Evolutionary conservation across 148 eudicot species (phyloP).

Genomic region (Talinum fruticosum): DNA sequence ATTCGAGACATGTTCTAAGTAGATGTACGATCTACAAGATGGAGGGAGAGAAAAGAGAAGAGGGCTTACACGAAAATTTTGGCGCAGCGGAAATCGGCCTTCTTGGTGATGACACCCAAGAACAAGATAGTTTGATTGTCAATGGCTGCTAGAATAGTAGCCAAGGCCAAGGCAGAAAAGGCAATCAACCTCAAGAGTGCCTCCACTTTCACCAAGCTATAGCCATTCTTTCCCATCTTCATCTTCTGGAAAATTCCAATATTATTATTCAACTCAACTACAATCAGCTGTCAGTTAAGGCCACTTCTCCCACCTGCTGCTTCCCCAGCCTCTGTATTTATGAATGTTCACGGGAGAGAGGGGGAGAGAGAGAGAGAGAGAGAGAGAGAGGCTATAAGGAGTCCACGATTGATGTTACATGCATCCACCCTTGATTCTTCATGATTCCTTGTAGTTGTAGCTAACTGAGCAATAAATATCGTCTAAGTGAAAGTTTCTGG

Average conservation of each 20-base stretch:
- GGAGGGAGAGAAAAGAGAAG: background rate
- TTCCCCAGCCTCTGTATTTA: background rate
- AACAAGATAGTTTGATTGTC: constrained; percentile 43
- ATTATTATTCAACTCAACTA: background rate
- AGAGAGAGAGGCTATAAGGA: background rate
- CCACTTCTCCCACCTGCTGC: background rate
- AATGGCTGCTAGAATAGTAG: constrained; percentile 36
- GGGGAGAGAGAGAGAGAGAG: background rate
- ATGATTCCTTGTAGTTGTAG: background rate
- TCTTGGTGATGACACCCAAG: constrained; percentile 26
- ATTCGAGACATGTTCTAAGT: too few relatives aligned
- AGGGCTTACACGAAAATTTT: constrained; percentile 36
- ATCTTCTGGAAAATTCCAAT: background rate
- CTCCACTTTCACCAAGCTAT: constrained; percentile 26
- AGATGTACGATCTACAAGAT: too few relatives aligned
- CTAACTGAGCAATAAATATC: background rate
- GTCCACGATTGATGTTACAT: background rate
- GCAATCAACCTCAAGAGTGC: constrained; percentile 38
- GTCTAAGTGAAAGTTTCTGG: too few relatives aligned
- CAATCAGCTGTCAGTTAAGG: too few relatives aligned
- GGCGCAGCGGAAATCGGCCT: constrained; percentile 33
- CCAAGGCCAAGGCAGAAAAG: constrained; percentile 23
- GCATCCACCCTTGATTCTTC: background rate
- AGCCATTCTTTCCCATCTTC: background rate
- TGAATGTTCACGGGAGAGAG: background rate